Percentiles rank a stretch among this genome's conserved stretches.
Evolutionary conservation across 169 alveolate genomes (phyloP).

Genomic region (Nephromyces sp.): DNA sequence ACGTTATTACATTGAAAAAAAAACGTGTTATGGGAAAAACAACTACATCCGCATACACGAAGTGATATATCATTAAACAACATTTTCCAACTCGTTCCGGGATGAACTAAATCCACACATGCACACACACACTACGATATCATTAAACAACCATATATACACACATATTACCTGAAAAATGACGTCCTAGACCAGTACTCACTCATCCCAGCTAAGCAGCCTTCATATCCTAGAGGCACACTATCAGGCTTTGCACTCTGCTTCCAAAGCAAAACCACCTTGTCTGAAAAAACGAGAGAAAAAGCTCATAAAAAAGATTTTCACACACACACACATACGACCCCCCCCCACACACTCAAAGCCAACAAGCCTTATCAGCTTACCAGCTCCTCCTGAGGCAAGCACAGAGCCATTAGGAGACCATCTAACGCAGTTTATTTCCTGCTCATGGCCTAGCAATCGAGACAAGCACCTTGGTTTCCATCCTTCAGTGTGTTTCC

Average conservation of each 20-base stretch:
- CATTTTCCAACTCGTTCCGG: too few relatives aligned
- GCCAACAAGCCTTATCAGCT: slow-evolving; percentile 10
- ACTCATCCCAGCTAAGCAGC: slow-evolving; percentile 44
- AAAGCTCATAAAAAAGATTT: neutral
- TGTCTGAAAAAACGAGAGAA: slow-evolving; percentile 12
- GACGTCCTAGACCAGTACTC: slow-evolving; percentile 61
- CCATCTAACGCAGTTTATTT: slow-evolving; percentile 75
- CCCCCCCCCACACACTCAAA: neutral
- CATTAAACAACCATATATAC: neutral
- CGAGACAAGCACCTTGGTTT: slow-evolving; percentile 61
- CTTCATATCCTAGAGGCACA: slow-evolving; percentile 45
- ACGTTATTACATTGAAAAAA: too few relatives aligned
- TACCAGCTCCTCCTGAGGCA: slow-evolving; percentile 80
- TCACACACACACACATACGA: neutral
- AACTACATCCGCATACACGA: too few relatives aligned
- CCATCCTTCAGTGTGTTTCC: slow-evolving; percentile 56
- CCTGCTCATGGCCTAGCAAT: slow-evolving; percentile 74
- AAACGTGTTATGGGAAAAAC: too few relatives aligned
- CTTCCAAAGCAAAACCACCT: slow-evolving; percentile 57
- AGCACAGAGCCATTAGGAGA: slow-evolving; percentile 59
- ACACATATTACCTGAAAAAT: slow-evolving; percentile 46
- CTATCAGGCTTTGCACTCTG: slow-evolving; percentile 45
- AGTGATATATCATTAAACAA: too few relatives aligned
- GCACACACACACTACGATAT: neutral
- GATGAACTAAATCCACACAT: too few relatives aligned